Conservation (phyloP, 179 eudicot genomes). For the Spergularia azorica region DNA sequence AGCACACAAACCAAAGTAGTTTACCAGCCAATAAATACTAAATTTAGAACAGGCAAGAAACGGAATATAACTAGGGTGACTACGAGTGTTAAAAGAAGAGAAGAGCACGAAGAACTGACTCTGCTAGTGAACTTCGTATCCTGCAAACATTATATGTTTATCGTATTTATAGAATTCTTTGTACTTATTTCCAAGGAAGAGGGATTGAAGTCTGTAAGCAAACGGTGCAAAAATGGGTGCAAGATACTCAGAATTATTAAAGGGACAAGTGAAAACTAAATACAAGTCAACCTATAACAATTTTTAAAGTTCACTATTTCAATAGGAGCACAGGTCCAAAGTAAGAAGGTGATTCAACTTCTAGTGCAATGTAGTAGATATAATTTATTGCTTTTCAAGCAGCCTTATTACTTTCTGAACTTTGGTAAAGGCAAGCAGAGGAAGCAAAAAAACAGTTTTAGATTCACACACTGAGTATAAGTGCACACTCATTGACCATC, state of each 20-base stretch:
- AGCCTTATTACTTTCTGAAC: neutral
- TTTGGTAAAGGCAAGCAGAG: neutral
- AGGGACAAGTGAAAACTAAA: neutral
- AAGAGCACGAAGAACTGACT: too few relatives aligned
- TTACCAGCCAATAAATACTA: neutral
- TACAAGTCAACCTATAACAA: neutral
- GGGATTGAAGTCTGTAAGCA: too few relatives aligned
- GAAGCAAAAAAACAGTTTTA: neutral
- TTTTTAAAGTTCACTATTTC: neutral
- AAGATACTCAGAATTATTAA: neutral
- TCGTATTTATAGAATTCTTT: too few relatives aligned
- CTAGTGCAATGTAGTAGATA: too few relatives aligned
- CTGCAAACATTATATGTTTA: too few relatives aligned
- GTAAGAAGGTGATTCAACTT: too few relatives aligned
- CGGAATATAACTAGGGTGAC: too few relatives aligned
- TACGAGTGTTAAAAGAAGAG: too few relatives aligned
- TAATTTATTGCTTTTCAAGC: neutral
- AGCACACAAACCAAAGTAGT: neutral
- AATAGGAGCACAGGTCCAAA: neutral
- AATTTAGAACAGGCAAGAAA: neutral
- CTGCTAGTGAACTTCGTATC: too few relatives aligned
- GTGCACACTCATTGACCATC: neutral
- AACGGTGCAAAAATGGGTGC: too few relatives aligned
- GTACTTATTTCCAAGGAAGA: too few relatives aligned
- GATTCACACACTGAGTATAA: neutral